phyloP scores from a whole-genome alignment of 192 early-diverging fungal species.

The Backusella westeae region DNA sequence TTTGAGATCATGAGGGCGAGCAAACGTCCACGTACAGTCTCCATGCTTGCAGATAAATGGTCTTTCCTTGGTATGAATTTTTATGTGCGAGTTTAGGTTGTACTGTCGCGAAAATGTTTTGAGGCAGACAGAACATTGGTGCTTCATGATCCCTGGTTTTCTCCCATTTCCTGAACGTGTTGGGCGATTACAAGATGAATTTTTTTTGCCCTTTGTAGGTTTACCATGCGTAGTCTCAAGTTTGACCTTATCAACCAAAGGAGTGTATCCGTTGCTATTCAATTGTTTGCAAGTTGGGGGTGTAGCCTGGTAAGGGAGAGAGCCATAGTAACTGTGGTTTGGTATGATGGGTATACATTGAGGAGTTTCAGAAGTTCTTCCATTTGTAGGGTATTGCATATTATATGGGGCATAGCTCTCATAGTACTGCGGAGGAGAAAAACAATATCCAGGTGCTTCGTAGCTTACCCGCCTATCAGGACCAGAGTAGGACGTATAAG shows the following conservation, averaged over 20 bases:
- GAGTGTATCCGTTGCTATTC: neutral
- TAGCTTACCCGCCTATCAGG: neutral
- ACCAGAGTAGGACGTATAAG: neutral
- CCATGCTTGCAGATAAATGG: slow-evolving; percentile 58
- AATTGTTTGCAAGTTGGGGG: neutral
- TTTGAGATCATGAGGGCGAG: slow-evolving; percentile 71
- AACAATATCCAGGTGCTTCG: neutral
- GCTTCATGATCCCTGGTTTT: neutral
- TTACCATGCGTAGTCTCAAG: neutral
- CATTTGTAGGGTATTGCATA: neutral
- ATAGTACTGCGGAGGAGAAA: neutral
- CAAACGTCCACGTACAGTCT: slow-evolving; percentile 58
- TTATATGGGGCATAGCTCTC: neutral
- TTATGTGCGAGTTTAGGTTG: slow-evolving; percentile 72
- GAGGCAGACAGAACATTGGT: slow-evolving; percentile 17
- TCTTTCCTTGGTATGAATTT: slow-evolving; percentile 72
- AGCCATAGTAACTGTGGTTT: neutral
- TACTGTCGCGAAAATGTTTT: slow-evolving; percentile 63
- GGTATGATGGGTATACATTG: neutral
- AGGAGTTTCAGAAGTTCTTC: neutral
- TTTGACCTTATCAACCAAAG: neutral
- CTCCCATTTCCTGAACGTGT: neutral
- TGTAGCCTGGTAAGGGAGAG: neutral
- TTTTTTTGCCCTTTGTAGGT: neutral
- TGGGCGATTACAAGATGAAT: neutral